These are phyloP conservation scores for Teratosphaeria destructans DNA, from an alignment of 2,329 filamentous ascomycete species.

Conservation along the genomic window DNA sequence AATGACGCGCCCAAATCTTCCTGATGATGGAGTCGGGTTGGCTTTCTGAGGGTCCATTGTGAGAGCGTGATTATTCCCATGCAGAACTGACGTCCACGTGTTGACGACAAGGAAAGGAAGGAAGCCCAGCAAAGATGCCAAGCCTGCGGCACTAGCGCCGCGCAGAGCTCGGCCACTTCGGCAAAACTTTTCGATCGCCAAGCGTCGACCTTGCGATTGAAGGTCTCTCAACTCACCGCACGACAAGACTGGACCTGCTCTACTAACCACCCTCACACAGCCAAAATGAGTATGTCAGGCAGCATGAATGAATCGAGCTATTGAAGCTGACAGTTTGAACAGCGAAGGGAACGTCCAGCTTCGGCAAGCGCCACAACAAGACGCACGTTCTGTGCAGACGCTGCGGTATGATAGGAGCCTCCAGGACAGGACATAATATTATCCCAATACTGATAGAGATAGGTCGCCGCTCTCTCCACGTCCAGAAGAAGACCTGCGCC, in stretches of 20 bases:
- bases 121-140: not conserved
- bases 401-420: slow-evolving; percentile 54
- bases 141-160: not conserved
- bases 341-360: slow-evolving; percentile 64
- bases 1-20: no score
- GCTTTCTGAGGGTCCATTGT: no score
- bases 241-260: not conserved
- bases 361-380: slow-evolving; percentile 88
- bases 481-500: slow-evolving; percentile 98
- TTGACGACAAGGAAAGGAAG: no score
- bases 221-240: not conserved
- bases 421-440: slow-evolving; percentile 35
- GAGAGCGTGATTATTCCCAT: no score
- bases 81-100: no score
- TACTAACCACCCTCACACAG: not conserved
- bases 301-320: not conserved
- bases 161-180: not conserved
- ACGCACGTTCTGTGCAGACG: slow-evolving; percentile 97
- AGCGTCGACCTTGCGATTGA: not conserved
- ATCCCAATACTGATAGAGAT: slow-evolving; percentile 7
- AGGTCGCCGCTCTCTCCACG: slow-evolving; percentile 96
- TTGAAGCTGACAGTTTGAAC: slow-evolving; percentile 35
- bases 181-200: not conserved
- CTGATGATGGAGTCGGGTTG: no score
- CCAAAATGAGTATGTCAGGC: slow-evolving; percentile 21